Base-by-base conservation (phyloP, 2,329 filamentous ascomycete species). In the Venturiaceae sp. region DNA sequence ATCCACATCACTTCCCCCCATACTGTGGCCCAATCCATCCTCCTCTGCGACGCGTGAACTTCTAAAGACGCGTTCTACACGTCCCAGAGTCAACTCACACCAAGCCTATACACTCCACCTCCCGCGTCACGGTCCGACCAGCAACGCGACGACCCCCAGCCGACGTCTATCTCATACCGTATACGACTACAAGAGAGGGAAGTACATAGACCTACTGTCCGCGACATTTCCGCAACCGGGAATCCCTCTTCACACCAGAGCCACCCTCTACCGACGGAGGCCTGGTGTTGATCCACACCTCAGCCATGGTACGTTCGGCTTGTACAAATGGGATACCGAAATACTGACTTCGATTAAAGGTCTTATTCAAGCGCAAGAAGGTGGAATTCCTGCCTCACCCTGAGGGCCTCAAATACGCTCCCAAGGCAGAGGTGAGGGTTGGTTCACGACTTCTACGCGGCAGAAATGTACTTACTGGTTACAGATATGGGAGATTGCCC, bases 311-410 rank as follows among this genome's bases (percentile, higher is more conserved):
- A 19, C n/a, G 55, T 57, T 14, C 8, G n/a, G 55, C 6, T 36
- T 26, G 16, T 32, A 44, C 28, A 39, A 32, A 5, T 37, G 30
- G 32, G 11, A 57, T 30, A 21, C 50, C 39, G 2, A 30, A 26
- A 52, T 30, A 52, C 21, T 37, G 7, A 53, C 55, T n/a, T 2
- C 19, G 21, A 33, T 23, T 57, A 55, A 69, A 97, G 92, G 92
- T 99, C 66, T 82, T 96, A 63, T 96, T 89, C 75, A 97, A 97
- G 78, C 85, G 94, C 67, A 97, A 97, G 75, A 92, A 92, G 59
- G 91, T 97, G 69, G 85, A 89, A 75, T 88, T 90, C 70, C 78
- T 92, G 64, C 81, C 87, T 54, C 80, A 81, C 53, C 87, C 88
- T 23, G 77, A 82, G 56, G 83, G 92, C 64, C 81, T 91, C 65